Conservation (phyloP, 257 asterid genomes). For the Nicotiana noctiflora region DNA sequence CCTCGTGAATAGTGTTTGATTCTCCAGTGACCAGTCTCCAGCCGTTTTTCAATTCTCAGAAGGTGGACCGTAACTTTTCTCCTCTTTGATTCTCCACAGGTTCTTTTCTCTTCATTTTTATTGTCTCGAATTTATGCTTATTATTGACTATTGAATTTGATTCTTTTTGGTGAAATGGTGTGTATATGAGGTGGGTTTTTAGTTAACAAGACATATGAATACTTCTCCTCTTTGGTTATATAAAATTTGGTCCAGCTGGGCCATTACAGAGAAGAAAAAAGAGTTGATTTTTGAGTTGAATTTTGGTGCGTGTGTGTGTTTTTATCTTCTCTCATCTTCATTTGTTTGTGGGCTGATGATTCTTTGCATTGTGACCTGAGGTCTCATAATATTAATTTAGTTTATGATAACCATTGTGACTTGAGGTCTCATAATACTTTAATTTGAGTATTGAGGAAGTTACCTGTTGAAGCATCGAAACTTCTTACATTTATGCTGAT, state of each 20-base stretch:
- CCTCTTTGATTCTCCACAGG: too few relatives aligned
- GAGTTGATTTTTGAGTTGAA: too few relatives aligned
- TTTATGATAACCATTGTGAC: too few relatives aligned
- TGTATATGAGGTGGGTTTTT: slow-evolving; percentile 5
- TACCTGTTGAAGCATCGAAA: too few relatives aligned
- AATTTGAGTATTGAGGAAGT: too few relatives aligned
- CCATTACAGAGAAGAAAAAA: slow-evolving; percentile 15
- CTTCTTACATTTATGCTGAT: too few relatives aligned
- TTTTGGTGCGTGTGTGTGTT: neutral
- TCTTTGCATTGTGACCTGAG: neutral
- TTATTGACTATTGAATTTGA: too few relatives aligned
- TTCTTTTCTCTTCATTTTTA: too few relatives aligned
- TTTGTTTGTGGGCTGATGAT: neutral
- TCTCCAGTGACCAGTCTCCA: slow-evolving; percentile 31
- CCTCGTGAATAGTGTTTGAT: slow-evolving; percentile 28
- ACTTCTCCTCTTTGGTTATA: slow-evolving; percentile 1
- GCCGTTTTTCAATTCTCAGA: slow-evolving; percentile 41
- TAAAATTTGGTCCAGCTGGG: slow-evolving; percentile 44
- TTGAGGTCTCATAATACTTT: too few relatives aligned
- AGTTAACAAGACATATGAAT: slow-evolving; percentile 42
- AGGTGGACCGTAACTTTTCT: slow-evolving; percentile 86
- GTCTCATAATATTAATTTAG: too few relatives aligned
- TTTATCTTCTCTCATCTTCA: slow-evolving; percentile 21
- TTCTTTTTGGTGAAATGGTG: neutral
- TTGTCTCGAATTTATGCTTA: too few relatives aligned